Conservation (phyloP, 768 basidiomycete species). For the Rhizopogon vinicolor region DNA sequence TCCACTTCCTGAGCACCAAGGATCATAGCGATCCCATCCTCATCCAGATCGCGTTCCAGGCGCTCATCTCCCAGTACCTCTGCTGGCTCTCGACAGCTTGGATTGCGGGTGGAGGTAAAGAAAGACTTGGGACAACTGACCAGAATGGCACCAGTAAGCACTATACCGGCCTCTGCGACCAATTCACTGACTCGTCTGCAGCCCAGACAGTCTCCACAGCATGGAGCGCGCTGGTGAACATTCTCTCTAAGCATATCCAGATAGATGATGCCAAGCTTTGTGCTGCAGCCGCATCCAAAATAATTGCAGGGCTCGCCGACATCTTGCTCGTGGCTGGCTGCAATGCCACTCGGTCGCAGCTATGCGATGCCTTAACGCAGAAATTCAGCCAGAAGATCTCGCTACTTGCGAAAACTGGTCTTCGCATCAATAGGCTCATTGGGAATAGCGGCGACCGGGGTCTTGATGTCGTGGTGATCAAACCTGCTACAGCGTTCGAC, state of each 20-base stretch:
- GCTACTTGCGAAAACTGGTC: conserved; percentile 39
- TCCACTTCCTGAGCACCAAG: conserved; percentile 24
- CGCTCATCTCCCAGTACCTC: conserved; percentile 20
- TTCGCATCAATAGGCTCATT: conserved; percentile 40
- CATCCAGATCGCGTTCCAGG: conserved; percentile 33
- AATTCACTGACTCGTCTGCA: conserved; percentile 8
- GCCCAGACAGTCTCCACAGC: conserved; percentile 39
- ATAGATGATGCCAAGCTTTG: conserved; percentile 18
- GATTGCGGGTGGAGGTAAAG: conserved; percentile 26
- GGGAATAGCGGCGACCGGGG: conserved; percentile 27
- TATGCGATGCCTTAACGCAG: conserved; percentile 34
- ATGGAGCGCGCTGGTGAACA: conserved; percentile 39
- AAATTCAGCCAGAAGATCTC: conserved; percentile 41
- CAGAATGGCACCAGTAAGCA: not conserved
- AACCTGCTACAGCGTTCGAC: conserved; percentile 22
- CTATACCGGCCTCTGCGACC: not conserved
- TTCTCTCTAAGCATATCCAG: conserved; percentile 17
- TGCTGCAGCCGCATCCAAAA: conserved; percentile 18
- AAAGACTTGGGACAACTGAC: conserved; percentile 31
- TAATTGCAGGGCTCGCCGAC: conserved; percentile 22
- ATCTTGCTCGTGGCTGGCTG: conserved; percentile 27
- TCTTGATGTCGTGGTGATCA: conserved; percentile 24
- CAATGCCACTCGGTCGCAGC: conserved; percentile 12
- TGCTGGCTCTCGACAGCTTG: conserved; percentile 23
- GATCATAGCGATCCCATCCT: conserved; percentile 29